These are phyloP conservation scores for Fusarium sambucinum DNA, from an alignment of 2,329 filamentous ascomycete species.

Conservation along the genomic window DNA sequence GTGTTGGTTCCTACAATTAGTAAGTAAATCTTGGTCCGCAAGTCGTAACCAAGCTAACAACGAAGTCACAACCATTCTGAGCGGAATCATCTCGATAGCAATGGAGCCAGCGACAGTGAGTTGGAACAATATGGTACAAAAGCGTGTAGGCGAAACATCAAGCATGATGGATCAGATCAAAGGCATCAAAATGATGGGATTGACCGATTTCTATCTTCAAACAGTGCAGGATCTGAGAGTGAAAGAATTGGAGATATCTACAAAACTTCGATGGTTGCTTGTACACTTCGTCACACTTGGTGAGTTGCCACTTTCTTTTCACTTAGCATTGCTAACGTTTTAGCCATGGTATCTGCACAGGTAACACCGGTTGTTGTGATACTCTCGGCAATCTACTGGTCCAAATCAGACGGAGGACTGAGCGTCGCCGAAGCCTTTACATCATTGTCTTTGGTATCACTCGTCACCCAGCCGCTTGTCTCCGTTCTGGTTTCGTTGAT, in stretches of 20 bases:
- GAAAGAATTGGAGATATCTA: slow-evolving; percentile 55
- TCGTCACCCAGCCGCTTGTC: slow-evolving; percentile 52
- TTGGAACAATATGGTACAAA: slow-evolving; percentile 58
- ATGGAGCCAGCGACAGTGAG: slow-evolving; percentile 52
- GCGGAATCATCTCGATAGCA: slow-evolving; percentile 39
- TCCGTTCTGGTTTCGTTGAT: slow-evolving; percentile 52
- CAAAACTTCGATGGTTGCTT: slow-evolving; percentile 53
- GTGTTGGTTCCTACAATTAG: slow-evolving; percentile 48
- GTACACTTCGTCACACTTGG: slow-evolving; percentile 50
- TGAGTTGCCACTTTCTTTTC: slow-evolving; percentile 15
- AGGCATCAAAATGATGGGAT: slow-evolving; percentile 59
- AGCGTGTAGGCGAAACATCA: slow-evolving; percentile 55
- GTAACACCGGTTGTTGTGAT: slow-evolving; percentile 52
- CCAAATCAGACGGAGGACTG: slow-evolving; percentile 46
- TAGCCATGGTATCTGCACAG: slow-evolving; percentile 47
- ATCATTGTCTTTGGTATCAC: slow-evolving; percentile 52
- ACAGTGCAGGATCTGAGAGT: slow-evolving; percentile 54
- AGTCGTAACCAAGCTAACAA: background rate
- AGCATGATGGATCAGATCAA: slow-evolving; percentile 58
- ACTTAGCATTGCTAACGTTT: background rate
- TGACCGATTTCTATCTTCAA: slow-evolving; percentile 51
- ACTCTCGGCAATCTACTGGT: slow-evolving; percentile 52
- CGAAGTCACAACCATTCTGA: slow-evolving; percentile 39
- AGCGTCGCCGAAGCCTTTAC: slow-evolving; percentile 54
- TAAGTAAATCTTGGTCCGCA: slow-evolving; percentile 9